These are phyloP conservation scores for Mortierella polycephala DNA, from an alignment of 371 early-diverging fungal genomes.

Conservation along the genomic window DNA sequence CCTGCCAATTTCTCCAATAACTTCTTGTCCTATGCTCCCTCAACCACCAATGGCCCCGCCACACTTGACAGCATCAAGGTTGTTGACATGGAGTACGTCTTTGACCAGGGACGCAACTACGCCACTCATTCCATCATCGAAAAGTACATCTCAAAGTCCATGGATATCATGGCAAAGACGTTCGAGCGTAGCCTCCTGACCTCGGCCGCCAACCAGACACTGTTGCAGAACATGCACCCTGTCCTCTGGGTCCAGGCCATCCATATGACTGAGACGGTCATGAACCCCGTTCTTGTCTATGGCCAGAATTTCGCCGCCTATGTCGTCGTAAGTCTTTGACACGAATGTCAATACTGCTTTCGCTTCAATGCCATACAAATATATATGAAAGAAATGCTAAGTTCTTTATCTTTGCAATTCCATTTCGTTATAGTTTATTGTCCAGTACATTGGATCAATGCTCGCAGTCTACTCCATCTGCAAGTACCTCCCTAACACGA, in stretches of 20 bases:
- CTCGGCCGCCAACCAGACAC: slow-evolving; percentile 45
- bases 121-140: slow-evolving; percentile 49
- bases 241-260: slow-evolving; percentile 42
- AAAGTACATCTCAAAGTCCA: slow-evolving; percentile 32
- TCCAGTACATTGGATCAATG: slow-evolving; percentile 49
- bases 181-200: slow-evolving; percentile 37
- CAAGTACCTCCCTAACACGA: slow-evolving; percentile 51
- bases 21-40: slow-evolving; percentile 49
- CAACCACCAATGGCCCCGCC: slow-evolving; percentile 27
- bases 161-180: slow-evolving; percentile 22
- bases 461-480: slow-evolving; percentile 47
- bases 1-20: slow-evolving; percentile 59
- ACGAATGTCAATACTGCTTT: background rate
- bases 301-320: slow-evolving; percentile 55
- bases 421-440: slow-evolving; percentile 37
- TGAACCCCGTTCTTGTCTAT: slow-evolving; percentile 51
- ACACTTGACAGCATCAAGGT: slow-evolving; percentile 21
- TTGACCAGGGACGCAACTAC: slow-evolving; percentile 54
- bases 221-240: slow-evolving; percentile 43
- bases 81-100: slow-evolving; percentile 47
- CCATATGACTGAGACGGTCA: slow-evolving; percentile 29
- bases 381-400: background rate
- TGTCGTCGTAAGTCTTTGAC: slow-evolving; percentile 34
- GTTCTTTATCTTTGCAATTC: background rate
- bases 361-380: background rate